A percentile compares a stretch with the other conserved stretches of the same genome.
phyloP scores from a whole-genome alignment of 164 flowering plant species.

The Nymphaea colorata region DNA sequence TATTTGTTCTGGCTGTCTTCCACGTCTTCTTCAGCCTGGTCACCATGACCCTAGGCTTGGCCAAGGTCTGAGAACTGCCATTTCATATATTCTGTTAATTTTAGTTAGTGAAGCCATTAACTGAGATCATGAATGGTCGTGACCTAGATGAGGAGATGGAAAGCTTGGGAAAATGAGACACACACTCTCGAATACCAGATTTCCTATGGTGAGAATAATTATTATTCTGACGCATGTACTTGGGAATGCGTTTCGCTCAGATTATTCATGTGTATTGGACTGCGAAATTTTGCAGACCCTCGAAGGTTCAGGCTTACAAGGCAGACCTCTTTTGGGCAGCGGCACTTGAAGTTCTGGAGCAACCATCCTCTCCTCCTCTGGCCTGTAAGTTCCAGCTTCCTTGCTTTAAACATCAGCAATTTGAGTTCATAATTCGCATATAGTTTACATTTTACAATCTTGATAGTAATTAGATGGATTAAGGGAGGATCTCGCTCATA shows the following conservation, averaged over 20 bases:
- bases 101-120: background rate
- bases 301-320: constrained; percentile 40
- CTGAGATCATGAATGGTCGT: background rate
- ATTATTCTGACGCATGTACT: too few species aligned
- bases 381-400: constrained; percentile 22
- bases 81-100: background rate
- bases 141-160: constrained; percentile 63
- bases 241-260: too few species aligned
- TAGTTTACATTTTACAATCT: background rate
- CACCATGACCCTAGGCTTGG: constrained; percentile 43
- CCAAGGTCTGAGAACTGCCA: constrained; percentile 29
- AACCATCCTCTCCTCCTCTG: constrained; percentile 31
- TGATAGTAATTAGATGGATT: background rate
- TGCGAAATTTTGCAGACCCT: constrained; percentile 27
- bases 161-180: constrained; percentile 63
- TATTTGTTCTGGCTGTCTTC: constrained; percentile 54
- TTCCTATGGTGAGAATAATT: constrained; percentile 28
- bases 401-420: background rate
- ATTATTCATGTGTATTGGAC: too few species aligned
- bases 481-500: too few species aligned
- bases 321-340: constrained; percentile 51
- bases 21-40: constrained; percentile 49
- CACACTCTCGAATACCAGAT: constrained; percentile 47
- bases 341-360: constrained; percentile 48
- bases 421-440: background rate